Conservation (phyloP, 148 eudicot species). For the Rhododendron molle region DNA sequence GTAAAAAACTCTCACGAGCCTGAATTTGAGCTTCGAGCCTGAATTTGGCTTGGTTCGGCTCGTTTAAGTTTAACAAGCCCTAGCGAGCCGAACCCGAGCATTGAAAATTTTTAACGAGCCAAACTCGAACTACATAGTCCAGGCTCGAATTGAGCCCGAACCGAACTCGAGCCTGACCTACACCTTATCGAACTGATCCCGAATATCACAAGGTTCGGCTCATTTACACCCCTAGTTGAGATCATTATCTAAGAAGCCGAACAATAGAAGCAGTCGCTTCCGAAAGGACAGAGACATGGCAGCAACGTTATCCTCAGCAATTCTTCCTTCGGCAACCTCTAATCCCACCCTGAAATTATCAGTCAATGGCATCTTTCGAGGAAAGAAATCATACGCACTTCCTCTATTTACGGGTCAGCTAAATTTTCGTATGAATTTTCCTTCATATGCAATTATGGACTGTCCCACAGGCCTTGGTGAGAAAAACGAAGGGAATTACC, state of each 20-base stretch:
- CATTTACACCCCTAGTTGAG: too few relatives aligned
- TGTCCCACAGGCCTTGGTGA: slow-evolving; percentile 32
- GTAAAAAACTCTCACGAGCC: too few relatives aligned
- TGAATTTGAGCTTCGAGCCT: too few relatives aligned
- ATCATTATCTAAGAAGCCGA: neutral
- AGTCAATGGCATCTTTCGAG: slow-evolving; percentile 12
- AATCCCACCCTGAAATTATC: slow-evolving; percentile 13
- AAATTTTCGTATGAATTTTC: neutral
- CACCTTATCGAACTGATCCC: too few relatives aligned
- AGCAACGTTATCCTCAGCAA: slow-evolving; percentile 35
- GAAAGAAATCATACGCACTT: slow-evolving; percentile 13
- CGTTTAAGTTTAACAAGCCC: too few relatives aligned
- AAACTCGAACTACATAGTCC: too few relatives aligned
- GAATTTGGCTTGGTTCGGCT: too few relatives aligned
- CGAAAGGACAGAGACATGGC: slow-evolving; percentile 28
- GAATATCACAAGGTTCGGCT: too few relatives aligned
- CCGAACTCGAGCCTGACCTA: too few relatives aligned
- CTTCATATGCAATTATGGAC: slow-evolving; percentile 11
- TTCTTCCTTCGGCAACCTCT: slow-evolving; percentile 30
- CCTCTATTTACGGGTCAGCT: slow-evolving; percentile 35
- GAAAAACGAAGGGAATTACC: slow-evolving; percentile 14
- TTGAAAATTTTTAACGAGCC: too few relatives aligned
- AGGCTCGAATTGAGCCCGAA: too few relatives aligned
- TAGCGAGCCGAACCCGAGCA: too few relatives aligned
- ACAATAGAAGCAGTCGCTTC: neutral